Percentiles rank a stretch among this genome's conserved stretches.
Conservation (phyloP, 1,139 yeast species). For the Candida labiduridarum region DNA sequence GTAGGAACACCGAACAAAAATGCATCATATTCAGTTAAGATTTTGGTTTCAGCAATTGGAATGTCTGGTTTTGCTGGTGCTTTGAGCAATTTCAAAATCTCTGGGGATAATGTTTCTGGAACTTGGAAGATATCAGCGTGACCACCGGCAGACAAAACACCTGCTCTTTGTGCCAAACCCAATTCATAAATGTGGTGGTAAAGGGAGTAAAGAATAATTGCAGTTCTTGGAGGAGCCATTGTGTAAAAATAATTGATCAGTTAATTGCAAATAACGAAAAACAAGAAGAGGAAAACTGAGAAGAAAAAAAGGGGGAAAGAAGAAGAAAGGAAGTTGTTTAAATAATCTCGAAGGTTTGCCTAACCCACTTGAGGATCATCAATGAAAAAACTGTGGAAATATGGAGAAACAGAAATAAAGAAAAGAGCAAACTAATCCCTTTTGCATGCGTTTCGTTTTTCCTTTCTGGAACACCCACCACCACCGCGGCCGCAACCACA, state of each 20-base stretch:
- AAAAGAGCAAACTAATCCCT: not conserved
- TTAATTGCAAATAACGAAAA: not conserved
- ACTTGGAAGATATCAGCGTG: conserved; percentile 38
- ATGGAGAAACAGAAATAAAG: not conserved
- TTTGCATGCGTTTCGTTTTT: not conserved
- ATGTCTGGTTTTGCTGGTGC: conserved; percentile 37
- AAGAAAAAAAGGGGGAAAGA: not conserved
- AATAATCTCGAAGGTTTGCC: too few species aligned
- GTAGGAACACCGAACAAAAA: conserved; percentile 43
- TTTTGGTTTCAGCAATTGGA: conserved; percentile 35
- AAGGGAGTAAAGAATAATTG: conserved; percentile 39
- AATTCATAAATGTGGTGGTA: conserved; percentile 39
- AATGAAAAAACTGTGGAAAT: not conserved
- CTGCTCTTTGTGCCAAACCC: conserved; percentile 36
- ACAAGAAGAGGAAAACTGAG: not conserved
- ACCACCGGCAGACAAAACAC: conserved; percentile 41
- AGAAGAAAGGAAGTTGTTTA: not conserved
- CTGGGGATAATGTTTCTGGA: conserved; percentile 36
- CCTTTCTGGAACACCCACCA: not conserved
- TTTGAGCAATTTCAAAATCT: conserved; percentile 29
- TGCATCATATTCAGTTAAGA: conserved; percentile 36
- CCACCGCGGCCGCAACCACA: not conserved
- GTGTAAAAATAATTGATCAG: not conserved
- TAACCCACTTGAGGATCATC: not conserved
- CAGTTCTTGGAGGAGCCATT: conserved; percentile 18